phyloP scores from a whole-genome alignment of 1,284 basidiomycete species.

The Rhodotorula glutinis region DNA sequence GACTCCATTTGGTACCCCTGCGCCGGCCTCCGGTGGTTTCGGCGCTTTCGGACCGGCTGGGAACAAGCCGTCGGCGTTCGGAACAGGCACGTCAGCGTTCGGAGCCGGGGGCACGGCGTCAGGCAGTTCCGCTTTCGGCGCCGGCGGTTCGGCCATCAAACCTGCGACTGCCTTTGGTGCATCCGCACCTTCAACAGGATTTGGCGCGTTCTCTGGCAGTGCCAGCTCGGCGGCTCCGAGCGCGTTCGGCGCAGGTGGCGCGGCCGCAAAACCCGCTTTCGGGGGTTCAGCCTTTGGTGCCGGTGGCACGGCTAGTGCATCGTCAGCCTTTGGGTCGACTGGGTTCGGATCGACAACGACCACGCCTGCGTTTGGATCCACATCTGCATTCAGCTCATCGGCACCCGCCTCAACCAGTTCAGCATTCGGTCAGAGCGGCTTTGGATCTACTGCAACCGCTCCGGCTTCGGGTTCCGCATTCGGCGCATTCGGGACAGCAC shows the following conservation, averaged over 20 bases:
- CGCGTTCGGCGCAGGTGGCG: constrained; percentile 14
- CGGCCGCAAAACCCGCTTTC: constrained; percentile 12
- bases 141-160: constrained; percentile 11
- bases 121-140: constrained; percentile 12
- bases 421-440: constrained; percentile 41
- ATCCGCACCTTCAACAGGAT: neutral
- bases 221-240: constrained; percentile 2
- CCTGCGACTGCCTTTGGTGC: constrained; percentile 1
- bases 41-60: too few relatives aligned
- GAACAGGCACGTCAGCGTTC: constrained; percentile 10
- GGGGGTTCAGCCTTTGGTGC: neutral
- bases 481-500: constrained; percentile 52
- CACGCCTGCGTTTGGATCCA: constrained; percentile 48
- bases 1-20: too few relatives aligned
- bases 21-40: too few relatives aligned
- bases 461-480: constrained; percentile 50
- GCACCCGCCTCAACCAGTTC: constrained; percentile 7
- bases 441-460: constrained; percentile 43
- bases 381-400: constrained; percentile 5
- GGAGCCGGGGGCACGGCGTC: constrained; percentile 12
- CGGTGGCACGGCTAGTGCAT: neutral
- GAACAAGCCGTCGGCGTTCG: too few relatives aligned
- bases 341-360: constrained; percentile 50
- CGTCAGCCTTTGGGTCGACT: constrained; percentile 34
- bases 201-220: constrained; percentile 11